phyloP scores from a whole-genome alignment of 1,284 basidiomycete genomes.

The Cryptococcus sp. region DNA sequence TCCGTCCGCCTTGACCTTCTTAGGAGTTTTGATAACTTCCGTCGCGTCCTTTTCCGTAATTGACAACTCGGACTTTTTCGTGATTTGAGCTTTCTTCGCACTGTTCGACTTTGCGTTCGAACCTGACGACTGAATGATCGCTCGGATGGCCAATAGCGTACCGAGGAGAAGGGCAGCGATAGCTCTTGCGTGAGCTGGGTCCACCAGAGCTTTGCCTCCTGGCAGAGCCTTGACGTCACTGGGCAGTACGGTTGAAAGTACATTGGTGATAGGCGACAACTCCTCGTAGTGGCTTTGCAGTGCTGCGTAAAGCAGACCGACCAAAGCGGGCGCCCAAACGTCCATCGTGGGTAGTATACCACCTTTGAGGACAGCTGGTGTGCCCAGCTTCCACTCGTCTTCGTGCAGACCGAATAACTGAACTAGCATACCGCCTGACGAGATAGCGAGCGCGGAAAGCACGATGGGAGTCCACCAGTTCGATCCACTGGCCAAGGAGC shows the following conservation, averaged over 20 bases:
- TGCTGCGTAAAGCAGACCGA: conserved; percentile 27
- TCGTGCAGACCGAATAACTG: conserved; percentile 32
- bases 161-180: conserved; percentile 35
- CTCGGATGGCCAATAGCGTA: conserved; percentile 30
- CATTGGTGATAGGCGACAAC: conserved; percentile 13
- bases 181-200: conserved; percentile 28
- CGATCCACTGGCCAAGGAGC: conserved; percentile 1
- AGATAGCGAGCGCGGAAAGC: conserved; percentile 36
- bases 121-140: conserved; percentile 21
- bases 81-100: conserved; percentile 14
- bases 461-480: conserved; percentile 33
- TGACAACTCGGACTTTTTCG: conserved; percentile 18
- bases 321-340: conserved; percentile 36
- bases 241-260: conserved; percentile 20
- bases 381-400: conserved; percentile 31
- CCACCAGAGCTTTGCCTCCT: conserved; percentile 4
- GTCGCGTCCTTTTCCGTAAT: conserved; percentile 12
- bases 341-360: conserved; percentile 41
- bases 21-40: conserved; percentile 23
- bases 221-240: conserved; percentile 13
- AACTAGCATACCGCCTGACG: conserved; percentile 41
- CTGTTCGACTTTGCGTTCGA: not conserved
- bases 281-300: conserved; percentile 20
- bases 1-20: conserved; percentile 7
- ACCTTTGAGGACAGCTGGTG: conserved; percentile 35